A percentile compares a stretch with the other conserved stretches of the same genome.
Evolutionary conservation across 176 grass and related monocot species (phyloP).

Genomic region (Tuctoria greenei): DNA sequence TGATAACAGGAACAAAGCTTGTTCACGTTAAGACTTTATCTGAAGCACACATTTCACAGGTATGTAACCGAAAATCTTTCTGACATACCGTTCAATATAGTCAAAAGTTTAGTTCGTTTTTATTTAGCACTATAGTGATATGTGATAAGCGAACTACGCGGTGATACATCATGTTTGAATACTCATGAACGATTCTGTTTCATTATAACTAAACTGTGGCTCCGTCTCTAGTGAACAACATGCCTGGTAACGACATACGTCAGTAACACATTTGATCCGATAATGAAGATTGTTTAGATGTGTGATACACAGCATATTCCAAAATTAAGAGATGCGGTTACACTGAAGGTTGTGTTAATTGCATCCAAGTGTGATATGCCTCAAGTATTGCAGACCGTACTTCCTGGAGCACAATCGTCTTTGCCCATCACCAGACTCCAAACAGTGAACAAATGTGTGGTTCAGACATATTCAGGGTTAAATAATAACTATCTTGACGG

Average conservation of each 20-base stretch:
- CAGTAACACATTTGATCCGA: neutral
- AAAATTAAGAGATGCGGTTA: neutral
- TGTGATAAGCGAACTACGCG: neutral
- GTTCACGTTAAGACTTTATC: neutral
- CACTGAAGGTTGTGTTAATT: neutral
- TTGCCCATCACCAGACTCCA: neutral
- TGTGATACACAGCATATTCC: neutral
- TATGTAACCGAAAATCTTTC: neutral
- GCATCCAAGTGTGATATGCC: neutral
- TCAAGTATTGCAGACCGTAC: neutral
- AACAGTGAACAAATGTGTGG: too few species aligned
- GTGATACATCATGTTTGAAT: neutral
- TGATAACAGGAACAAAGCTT: neutral
- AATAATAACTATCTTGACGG: neutral
- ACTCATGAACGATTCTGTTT: neutral
- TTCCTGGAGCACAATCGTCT: neutral
- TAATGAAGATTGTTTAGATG: neutral
- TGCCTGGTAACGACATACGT: neutral
- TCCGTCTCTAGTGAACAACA: neutral
- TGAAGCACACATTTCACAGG: neutral
- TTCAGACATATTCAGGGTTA: neutral
- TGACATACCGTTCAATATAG: neutral
- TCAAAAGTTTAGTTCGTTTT: neutral
- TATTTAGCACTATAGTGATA: neutral
- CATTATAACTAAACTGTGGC: neutral